Evolutionary conservation across 345 rosid species (phyloP), one percentile per base, ranked within the genome.

Genomic region (Hevea brasiliensis): DNA sequence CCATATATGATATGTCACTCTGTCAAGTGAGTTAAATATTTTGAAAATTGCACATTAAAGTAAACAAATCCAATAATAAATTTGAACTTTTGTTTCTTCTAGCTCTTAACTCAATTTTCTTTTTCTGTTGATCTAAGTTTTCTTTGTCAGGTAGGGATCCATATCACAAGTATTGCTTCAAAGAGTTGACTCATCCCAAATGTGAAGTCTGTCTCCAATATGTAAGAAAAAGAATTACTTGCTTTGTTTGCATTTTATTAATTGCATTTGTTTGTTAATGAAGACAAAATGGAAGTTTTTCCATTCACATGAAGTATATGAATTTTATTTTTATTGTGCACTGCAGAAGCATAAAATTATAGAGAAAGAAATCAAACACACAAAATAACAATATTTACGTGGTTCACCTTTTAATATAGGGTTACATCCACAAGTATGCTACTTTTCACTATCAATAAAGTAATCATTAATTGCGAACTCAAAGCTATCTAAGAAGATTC

Each of bases 201-300:
- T 95, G 98, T 69, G 97, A 92, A 84, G 97, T 95, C 76, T 92
- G 99, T 83, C 84, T 76, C 68, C 90, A 92, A 79, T 95, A 85
- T 83, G 99, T 95, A 92, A 89, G 96, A 61, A 72, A 56, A 44
- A 63, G 64, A 50, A 7, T 47, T 41, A 7, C n/a, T 26, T 41
- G n/a, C 8, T 40, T 11, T 4, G 11, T 42, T 18, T 50, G n/a
- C 32, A 58, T 47, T 56, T n/a, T 12, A 11, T 70, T 54, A 32
- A 47, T 56, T 74, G 50, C 50, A 57, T 27, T 40, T 29, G 15
- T 66, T 21, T 57, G 2, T 32, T 32, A 21, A 61, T 35, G 61
- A 15, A 11, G 61, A 56, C 47, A 24, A 23, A 23, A 57, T 57
- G 61, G 7, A 8, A 57, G 15, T 26, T 12, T 57, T 24, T 32